Base-by-base conservation (phyloP, 768 basidiomycete genomes). In the Rhizopogon vulgaris region DNA sequence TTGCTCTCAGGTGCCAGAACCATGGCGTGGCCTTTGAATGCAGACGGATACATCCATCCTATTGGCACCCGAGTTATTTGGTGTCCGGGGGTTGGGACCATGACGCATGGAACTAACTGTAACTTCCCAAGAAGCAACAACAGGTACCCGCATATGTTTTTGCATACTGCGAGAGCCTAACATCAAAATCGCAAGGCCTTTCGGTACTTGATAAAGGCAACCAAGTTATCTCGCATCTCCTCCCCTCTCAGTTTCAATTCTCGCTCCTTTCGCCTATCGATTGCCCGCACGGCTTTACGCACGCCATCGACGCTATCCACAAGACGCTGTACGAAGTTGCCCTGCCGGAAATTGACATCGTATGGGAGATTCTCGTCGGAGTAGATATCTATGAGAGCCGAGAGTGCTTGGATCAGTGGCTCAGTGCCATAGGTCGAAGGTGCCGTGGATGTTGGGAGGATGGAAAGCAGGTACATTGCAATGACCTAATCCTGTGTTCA, bases 331-430 rank as follows among this genome's bases (percentile, higher is more conserved):
- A 87, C 68, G 61, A 78, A 88, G 12, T 69, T 64, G 0, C 80
- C 80, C 51, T 83, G 71, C 39, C 82, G 77, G 73, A 93, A 94
- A 64, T 90, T 90, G 52, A 81, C 63, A 63, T 97, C 94, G 62
- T 89, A 93, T 0, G 85, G 77, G 49, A 81, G 66, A 7, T 69
- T 76, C 68, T 97, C 94, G 69, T 97, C 94, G 3, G 93, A 90
- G 66, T 88, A 97, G 48, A 95, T 90, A 64, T 96, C 94, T 52
- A 96, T 89, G 41, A 96, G 72, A 24, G 88, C 88, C 12, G 93
- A 91, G 8, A 79, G 73, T 1, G 82, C 81, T 60, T 94, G 90
- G 24, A 96, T 76, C 48, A 87, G 73, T 0, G 86, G 78, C 63
- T 94, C 90, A 0, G 80, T 78, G 49, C 75, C 77, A 49, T 71